Percentiles rank a stretch among this genome's conserved stretches.
Evolutionary conservation across 2,329 filamentous ascomycete genomes (phyloP).

Genomic region (Stylonectria norvegica): DNA sequence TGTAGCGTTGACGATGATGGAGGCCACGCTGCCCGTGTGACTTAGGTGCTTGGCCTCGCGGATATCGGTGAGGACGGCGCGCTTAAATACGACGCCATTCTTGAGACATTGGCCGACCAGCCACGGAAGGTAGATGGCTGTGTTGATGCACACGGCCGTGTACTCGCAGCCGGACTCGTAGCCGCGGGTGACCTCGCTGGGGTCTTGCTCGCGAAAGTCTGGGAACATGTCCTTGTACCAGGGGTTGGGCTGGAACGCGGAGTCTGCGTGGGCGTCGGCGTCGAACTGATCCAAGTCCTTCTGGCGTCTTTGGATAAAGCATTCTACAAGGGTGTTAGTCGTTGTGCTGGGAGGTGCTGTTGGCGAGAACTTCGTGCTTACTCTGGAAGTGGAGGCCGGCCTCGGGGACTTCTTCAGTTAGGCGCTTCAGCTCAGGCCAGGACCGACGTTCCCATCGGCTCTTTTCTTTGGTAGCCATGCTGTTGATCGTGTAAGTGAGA

Average conservation of each 20-base stretch:
- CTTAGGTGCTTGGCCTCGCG: constrained; percentile 55
- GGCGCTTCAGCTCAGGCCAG: constrained; percentile 59
- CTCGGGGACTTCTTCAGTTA: constrained; percentile 65
- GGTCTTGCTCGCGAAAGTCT: constrained; percentile 62
- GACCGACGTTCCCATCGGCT: constrained; percentile 61
- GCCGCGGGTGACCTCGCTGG: constrained; percentile 57
- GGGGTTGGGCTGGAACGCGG: constrained; percentile 61
- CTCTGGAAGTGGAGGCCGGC: constrained; percentile 78
- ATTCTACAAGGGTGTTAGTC: constrained; percentile 37
- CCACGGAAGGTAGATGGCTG: constrained; percentile 82
- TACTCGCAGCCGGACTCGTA: constrained; percentile 73
- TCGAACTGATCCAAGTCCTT: constrained; percentile 51
- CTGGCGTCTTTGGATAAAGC: constrained; percentile 50
- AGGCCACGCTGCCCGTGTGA: constrained; percentile 55
- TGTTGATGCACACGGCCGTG: constrained; percentile 88
- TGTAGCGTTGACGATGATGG: constrained; percentile 80
- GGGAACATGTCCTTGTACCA: constrained; percentile 73
- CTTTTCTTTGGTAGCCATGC: constrained; percentile 42
- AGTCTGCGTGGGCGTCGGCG: constrained; percentile 49
- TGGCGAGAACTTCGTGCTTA: constrained; percentile 24
- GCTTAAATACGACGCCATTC: constrained; percentile 65
- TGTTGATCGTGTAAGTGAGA: constrained; percentile 17
- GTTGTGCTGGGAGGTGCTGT: neutral
- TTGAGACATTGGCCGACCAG: constrained; percentile 75
- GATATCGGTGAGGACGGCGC: constrained; percentile 66